Evolutionary conservation across 257 asterid species (phyloP), one percentile per base, ranked within the genome.

Genomic region (Lycium barbarum): DNA sequence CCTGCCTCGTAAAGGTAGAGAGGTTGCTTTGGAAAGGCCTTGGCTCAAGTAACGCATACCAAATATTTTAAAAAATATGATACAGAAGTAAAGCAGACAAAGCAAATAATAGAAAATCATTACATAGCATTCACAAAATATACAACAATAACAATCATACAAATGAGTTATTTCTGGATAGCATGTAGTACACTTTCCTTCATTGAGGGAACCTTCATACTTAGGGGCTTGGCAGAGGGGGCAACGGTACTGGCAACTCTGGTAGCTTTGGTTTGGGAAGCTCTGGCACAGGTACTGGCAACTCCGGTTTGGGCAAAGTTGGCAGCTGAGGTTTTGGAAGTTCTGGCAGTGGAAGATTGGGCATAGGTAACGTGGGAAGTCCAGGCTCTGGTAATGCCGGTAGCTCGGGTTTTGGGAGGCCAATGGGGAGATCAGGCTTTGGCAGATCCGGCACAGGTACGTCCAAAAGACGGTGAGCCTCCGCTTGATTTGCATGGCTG

Each of bases 171-270:
- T 38, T 26, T 45, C 26, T 70, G 53, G 53, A 70, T 70, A 70
- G 78, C 78, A 68, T 18, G 78, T 68, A 15, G 33, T 17, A 70
- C 53, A 68, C 22, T 36, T 17, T n/a, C 78, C 53, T 38, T 36
- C 78, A 70, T 38, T 17, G 53, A 38, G 20, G 54, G 53, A 70
- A 38, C 53, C 7, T 70, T 14, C 33, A 45, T 12, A 33, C n/a
- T 66, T 17, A 70, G 38, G 78, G 78, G 78, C 26, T 70, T 70
- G 78, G 78, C 78, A 70, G 78, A 70, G 78, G 78, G 38, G 78
- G 78, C 53, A 40, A 40, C 5, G 78, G 78, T 40, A 70, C 22
- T 70, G 78, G 78, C 15, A 70, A 17, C 78, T 70, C 14, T 14
- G 78, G 78, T 14, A 17, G 78, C 74, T 67, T n/a, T 33, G 74